These are phyloP conservation scores for Penicillium simplicissimum DNA, from an alignment of 495 filamentous ascomycete species.

Conservation along the genomic window DNA sequence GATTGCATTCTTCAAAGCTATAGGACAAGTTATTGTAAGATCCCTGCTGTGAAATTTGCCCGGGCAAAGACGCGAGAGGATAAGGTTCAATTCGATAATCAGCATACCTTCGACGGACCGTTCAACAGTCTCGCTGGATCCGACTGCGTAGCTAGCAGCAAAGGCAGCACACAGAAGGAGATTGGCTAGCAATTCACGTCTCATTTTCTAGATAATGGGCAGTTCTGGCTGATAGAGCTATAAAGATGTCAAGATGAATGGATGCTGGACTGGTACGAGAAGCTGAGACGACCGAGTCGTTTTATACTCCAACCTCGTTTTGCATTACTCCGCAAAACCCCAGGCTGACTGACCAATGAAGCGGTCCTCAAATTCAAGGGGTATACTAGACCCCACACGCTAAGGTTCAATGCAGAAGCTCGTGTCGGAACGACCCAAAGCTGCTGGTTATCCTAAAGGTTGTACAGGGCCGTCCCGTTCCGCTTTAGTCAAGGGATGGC, in stretches of 20 bases:
- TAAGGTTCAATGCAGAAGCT: neutral
- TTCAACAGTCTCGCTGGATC: neutral
- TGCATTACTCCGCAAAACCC: neutral
- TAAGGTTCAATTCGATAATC: neutral
- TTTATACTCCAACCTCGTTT: neutral
- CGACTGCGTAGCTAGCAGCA: constrained; percentile 2
- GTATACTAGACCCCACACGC: neutral
- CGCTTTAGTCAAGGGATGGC: neutral
- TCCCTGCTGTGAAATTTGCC: neutral
- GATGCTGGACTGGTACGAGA: neutral
- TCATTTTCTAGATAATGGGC: neutral
- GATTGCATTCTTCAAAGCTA: neutral
- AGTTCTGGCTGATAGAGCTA: neutral
- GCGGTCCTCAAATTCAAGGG: neutral
- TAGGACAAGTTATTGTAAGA: neutral
- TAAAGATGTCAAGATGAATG: neutral
- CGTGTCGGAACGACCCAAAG: neutral
- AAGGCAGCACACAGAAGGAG: constrained; percentile 6
- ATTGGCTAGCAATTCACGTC: neutral
- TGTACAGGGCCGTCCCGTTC: neutral
- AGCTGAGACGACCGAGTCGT: neutral
- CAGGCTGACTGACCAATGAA: neutral
- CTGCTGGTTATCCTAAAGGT: neutral
- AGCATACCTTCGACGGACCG: neutral
- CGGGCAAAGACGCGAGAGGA: too few relatives aligned